Conservation (phyloP, 1,284 basidiomycete genomes). For the Cerrena zonata region DNA sequence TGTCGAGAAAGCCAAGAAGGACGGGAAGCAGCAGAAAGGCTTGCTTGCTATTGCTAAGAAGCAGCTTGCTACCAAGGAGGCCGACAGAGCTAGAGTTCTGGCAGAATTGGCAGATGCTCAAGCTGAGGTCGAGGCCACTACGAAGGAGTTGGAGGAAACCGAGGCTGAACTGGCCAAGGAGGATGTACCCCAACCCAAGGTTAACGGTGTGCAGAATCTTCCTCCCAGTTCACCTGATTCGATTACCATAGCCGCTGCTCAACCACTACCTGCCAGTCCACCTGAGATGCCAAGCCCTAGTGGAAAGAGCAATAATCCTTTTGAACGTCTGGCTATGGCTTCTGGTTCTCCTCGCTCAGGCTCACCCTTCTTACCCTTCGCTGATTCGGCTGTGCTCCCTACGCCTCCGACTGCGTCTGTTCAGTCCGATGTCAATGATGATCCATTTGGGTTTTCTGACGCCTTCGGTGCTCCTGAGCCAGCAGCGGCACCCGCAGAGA, state of each 20-base stretch:
- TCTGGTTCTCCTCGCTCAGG: constrained; percentile 39
- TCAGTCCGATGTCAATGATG: constrained; percentile 18
- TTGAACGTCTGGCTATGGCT: constrained; percentile 66
- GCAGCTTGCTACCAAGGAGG: constrained; percentile 83
- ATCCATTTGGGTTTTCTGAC: constrained; percentile 59
- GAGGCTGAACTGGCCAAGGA: constrained; percentile 45
- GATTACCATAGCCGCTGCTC: constrained; percentile 55
- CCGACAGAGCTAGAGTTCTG: constrained; percentile 65
- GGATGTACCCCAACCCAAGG: constrained; percentile 16
- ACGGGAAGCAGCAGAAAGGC: constrained; percentile 93
- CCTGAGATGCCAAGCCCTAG: constrained; percentile 31
- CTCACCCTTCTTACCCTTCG: constrained; percentile 52
- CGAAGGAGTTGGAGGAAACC: constrained; percentile 52
- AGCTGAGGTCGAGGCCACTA: constrained; percentile 46
- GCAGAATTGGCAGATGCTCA: constrained; percentile 68
- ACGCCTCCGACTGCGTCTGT: constrained; percentile 14
- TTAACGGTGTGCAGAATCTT: constrained; percentile 29
- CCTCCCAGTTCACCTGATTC: constrained; percentile 40
- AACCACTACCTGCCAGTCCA: constrained; percentile 68
- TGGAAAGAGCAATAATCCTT: constrained; percentile 86
- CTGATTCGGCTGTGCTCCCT: constrained; percentile 29
- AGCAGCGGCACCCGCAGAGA: constrained; percentile 20
- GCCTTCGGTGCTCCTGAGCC: constrained; percentile 30
- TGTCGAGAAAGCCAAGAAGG: constrained; percentile 87
- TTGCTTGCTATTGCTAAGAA: constrained; percentile 91